A percentile compares a stretch with the other conserved stretches of the same genome.
These are phyloP conservation scores for Trichoderma atroviride DNA, from an alignment of 2,329 filamentous ascomycete genomes.

Conservation along the genomic window DNA sequence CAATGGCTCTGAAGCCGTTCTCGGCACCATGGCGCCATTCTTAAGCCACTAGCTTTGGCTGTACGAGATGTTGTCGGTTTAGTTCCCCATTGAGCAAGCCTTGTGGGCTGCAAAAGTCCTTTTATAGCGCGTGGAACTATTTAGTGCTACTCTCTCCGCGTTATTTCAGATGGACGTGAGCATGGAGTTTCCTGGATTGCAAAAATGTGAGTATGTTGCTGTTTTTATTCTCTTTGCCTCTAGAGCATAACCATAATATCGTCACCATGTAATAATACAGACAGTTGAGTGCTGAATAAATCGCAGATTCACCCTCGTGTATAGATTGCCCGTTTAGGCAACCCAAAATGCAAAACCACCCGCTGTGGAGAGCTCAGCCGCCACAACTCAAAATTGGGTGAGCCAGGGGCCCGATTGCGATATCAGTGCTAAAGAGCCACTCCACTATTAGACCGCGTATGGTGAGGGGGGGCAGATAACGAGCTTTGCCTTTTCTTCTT, in stretches of 20 bases:
- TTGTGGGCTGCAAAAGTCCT: neutral
- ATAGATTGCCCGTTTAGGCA: neutral
- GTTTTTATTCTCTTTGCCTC: neutral
- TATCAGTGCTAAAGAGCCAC: constrained; percentile 18
- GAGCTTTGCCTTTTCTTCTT: neutral
- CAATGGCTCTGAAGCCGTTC: neutral
- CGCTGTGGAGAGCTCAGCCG: neutral
- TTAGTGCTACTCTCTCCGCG: neutral
- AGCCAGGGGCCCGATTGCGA: constrained; percentile 24
- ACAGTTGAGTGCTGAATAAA: neutral
- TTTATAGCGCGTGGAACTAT: neutral
- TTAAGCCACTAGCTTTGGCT: neutral
- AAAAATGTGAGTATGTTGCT: neutral
- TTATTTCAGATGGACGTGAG: neutral
- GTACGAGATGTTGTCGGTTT: neutral
- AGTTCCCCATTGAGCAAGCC: neutral
- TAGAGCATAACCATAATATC: neutral
- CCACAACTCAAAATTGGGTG: constrained; percentile 13
- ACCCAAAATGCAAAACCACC: neutral
- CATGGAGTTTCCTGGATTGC: neutral
- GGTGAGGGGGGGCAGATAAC: neutral
- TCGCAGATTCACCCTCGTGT: neutral
- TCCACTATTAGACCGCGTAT: constrained; percentile 8
- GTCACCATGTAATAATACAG: neutral
- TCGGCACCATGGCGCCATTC: neutral